Evolutionary conservation across 768 basidiomycete species (phyloP).

Genomic region (Crepidotus variabilis): DNA sequence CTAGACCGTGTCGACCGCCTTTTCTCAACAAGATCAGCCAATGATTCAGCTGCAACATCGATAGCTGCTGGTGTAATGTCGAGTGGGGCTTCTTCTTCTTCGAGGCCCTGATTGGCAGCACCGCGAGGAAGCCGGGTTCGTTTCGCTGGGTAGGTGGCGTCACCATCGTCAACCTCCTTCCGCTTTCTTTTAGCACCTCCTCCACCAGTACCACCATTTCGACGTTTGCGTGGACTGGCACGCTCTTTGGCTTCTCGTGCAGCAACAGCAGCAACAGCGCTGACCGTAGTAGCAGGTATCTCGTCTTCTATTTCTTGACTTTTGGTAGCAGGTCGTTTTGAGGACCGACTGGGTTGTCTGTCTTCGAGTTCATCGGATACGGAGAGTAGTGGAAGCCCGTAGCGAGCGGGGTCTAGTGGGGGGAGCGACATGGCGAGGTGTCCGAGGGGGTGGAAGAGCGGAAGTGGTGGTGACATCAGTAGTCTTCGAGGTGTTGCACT

Average conservation of each 20-base stretch:
- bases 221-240: conserved; percentile 49
- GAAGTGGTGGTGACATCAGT: conserved; percentile 36
- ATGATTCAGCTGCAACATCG: conserved; percentile 22
- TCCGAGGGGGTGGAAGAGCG: conserved; percentile 68
- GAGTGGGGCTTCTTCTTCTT: conserved; percentile 41
- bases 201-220: conserved; percentile 21
- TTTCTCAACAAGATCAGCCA: conserved; percentile 32
- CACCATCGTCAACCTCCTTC: conserved; percentile 57
- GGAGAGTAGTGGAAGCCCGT: conserved; percentile 51
- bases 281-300: conserved; percentile 20
- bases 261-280: conserved; percentile 30
- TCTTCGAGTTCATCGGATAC: conserved; percentile 37
- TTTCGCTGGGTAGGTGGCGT: conserved; percentile 71
- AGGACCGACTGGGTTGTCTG: conserved; percentile 26
- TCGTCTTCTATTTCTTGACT: conserved; percentile 44
- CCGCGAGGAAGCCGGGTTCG: conserved; percentile 53
- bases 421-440: conserved; percentile 62
- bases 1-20: conserved; percentile 48
- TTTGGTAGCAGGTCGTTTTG: conserved; percentile 46
- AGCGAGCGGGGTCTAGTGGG: conserved; percentile 51
- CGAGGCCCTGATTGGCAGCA: conserved; percentile 22
- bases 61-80: conserved; percentile 20
- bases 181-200: conserved; percentile 50
- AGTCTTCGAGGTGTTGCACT: conserved; percentile 2
- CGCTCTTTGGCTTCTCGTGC: conserved; percentile 35